Evolutionary conservation across 2,329 filamentous ascomycete species (phyloP), one percentile per base, ranked within the genome.

Genomic region (Rachicladosporium sp.): DNA sequence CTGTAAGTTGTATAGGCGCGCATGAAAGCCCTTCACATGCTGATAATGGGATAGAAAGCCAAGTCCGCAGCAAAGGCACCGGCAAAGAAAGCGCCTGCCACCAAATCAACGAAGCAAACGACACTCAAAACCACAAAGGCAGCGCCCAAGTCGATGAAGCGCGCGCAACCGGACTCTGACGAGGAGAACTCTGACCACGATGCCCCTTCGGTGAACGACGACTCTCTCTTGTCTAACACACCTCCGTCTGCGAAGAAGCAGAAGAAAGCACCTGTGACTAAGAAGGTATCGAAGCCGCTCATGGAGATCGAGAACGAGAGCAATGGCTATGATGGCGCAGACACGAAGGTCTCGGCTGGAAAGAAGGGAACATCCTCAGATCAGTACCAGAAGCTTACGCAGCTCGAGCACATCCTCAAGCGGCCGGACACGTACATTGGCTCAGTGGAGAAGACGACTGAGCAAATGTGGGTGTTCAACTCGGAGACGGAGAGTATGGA

Each of bases 401-500:
- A 93, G 65, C 71, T 94, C 29, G 84, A 98, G 65, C 93, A 98
- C 63, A 95, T 98, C 56, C 79, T 96, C 66, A 89, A 88, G 69
- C 87, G 91, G 62, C 93, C 91, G n/a, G 93, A 98, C 63, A 98
- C 91, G 21, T 98, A 98, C 58, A 93, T 98, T 55, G 91, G 91
- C 38, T 98, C 91, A 0, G 79, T 93, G 40, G 91, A 96, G 62
- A 76, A 73, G 43, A 87, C 81, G 5, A 80, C 85, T 7, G 83
- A 89, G 60, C 74, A 81, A 52, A 93, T 96, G 83, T 98, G 91
- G 91, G 85, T 93, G 10, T 95, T 80, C 73, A 95, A 94, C 67
- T 87, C 88, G 38, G 71, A 78, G 46, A 78, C 76, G 1, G 76
- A 82, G 42, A 70, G 77, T 43, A 96, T 98, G 89, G 86, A 95